Percentiles rank a stretch among this genome's conserved stretches.
phyloP scores from a whole-genome alignment of 1,284 basidiomycete genomes.

The Peniophora sp. region DNA sequence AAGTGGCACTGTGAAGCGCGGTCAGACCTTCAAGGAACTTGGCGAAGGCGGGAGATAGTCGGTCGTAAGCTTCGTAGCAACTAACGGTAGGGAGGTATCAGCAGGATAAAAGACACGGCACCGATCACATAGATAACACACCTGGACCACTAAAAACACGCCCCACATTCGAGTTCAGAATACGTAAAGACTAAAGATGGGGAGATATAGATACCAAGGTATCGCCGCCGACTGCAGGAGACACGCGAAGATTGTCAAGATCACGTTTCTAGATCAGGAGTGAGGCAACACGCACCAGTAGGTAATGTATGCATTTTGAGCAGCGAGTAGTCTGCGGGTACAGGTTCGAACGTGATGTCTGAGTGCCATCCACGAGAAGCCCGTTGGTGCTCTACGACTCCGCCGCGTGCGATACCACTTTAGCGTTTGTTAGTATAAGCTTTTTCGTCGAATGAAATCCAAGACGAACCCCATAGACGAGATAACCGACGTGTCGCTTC shows the following conservation, averaged over 20 bases:
- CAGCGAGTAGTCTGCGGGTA: constrained; percentile 62
- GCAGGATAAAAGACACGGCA: constrained; percentile 5
- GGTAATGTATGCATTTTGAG: constrained; percentile 55
- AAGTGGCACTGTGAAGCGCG: constrained; percentile 47
- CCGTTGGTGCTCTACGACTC: constrained; percentile 19
- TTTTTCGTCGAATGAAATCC: neutral
- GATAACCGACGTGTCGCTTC: constrained; percentile 41
- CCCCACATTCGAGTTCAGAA: too few species aligned
- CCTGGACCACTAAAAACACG: constrained; percentile 2
- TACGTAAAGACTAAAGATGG: neutral
- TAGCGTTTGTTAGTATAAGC: neutral
- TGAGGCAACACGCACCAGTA: constrained; percentile 17
- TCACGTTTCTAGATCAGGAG: constrained; percentile 12
- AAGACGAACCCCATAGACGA: constrained; percentile 28
- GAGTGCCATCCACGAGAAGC: constrained; percentile 44
- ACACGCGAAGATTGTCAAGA: too few species aligned
- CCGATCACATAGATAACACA: constrained; percentile 1
- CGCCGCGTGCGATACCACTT: constrained; percentile 33
- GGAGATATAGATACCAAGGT: constrained; percentile 31
- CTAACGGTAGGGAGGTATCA: constrained; percentile 23
- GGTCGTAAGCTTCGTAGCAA: constrained; percentile 58
- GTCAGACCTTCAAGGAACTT: constrained; percentile 53
- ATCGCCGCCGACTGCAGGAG: constrained; percentile 33
- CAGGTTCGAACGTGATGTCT: constrained; percentile 66
- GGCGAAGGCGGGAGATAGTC: constrained; percentile 47